These are phyloP conservation scores for Entomortierella chlamydospora DNA, from an alignment of 192 early-diverging fungal genomes.

Conservation along the genomic window DNA sequence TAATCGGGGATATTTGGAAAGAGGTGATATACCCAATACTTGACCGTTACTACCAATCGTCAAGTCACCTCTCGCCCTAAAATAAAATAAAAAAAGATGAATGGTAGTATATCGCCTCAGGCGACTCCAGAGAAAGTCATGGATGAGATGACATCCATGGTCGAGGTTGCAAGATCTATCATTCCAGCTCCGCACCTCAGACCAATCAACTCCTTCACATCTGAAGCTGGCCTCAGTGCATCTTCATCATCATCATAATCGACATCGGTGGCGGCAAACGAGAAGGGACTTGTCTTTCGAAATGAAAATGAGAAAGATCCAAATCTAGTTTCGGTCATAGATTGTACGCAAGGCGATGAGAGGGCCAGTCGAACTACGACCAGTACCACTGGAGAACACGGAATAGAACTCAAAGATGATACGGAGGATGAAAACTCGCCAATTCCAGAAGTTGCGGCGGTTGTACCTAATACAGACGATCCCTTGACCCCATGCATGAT, in stretches of 20 bases:
- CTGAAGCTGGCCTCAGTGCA: not conserved
- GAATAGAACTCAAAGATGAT: slow-evolving; percentile 3
- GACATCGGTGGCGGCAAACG: not conserved
- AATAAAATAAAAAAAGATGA: not conserved
- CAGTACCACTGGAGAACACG: not conserved
- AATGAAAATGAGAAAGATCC: not conserved
- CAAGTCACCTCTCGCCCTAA: no score
- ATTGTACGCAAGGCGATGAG: not conserved
- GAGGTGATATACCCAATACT: no score
- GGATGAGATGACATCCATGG: not conserved
- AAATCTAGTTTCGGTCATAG: not conserved
- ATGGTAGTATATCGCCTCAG: not conserved
- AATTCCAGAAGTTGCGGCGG: slow-evolving; percentile 56
- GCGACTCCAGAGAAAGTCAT: not conserved
- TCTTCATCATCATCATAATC: not conserved
- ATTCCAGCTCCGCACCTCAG: not conserved
- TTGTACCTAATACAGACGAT: slow-evolving; percentile 63
- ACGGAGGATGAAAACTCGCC: slow-evolving; percentile 47
- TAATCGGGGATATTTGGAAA: no score
- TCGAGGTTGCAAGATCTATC: not conserved
- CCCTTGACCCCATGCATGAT: slow-evolving; percentile 61
- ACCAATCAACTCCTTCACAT: not conserved
- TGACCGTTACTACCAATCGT: no score
- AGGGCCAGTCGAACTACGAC: not conserved
- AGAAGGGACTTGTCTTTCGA: not conserved